phyloP scores from a whole-genome alignment of 2,329 filamentous ascomycete species.

The Botrytis deweyae region DNA sequence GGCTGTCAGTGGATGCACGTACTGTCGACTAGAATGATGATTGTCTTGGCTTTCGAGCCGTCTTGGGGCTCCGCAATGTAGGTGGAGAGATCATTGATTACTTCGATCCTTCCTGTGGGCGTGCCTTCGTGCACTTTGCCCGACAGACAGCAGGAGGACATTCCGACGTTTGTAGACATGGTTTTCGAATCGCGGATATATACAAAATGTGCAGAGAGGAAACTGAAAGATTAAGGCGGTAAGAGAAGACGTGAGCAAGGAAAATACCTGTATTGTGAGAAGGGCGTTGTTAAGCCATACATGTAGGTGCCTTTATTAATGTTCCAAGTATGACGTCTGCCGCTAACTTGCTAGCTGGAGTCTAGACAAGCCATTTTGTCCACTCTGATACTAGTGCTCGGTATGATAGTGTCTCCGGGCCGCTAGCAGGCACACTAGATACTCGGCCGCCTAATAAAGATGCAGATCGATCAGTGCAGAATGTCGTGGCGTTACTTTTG shows the following conservation, averaged over 20 bases:
- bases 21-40: slow-evolving; percentile 51
- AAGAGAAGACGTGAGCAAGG: background rate
- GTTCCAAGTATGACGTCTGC: slow-evolving; percentile 5
- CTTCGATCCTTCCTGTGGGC: slow-evolving; percentile 43
- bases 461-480: background rate
- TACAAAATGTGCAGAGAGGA: background rate
- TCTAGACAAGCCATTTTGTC: background rate
- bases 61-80: slow-evolving; percentile 46
- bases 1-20: slow-evolving; percentile 35
- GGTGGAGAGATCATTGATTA: slow-evolving; percentile 45
- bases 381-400: background rate
- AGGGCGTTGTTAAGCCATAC: background rate
- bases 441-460: background rate
- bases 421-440: background rate
- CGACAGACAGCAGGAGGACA: slow-evolving; percentile 1
- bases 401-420: background rate
- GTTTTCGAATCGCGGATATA: background rate
- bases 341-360: background rate
- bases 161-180: background rate
- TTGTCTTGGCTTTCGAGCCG: slow-evolving; percentile 41
- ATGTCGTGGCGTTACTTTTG: background rate
- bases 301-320: background rate
- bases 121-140: slow-evolving; percentile 29
- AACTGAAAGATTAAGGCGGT: background rate
- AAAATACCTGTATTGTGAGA: background rate